A percentile compares a stretch with the other conserved stretches of the same genome.
phyloP scores from a whole-genome alignment of 2,329 filamentous ascomycete genomes.

The Xylaria arbuscula region DNA sequence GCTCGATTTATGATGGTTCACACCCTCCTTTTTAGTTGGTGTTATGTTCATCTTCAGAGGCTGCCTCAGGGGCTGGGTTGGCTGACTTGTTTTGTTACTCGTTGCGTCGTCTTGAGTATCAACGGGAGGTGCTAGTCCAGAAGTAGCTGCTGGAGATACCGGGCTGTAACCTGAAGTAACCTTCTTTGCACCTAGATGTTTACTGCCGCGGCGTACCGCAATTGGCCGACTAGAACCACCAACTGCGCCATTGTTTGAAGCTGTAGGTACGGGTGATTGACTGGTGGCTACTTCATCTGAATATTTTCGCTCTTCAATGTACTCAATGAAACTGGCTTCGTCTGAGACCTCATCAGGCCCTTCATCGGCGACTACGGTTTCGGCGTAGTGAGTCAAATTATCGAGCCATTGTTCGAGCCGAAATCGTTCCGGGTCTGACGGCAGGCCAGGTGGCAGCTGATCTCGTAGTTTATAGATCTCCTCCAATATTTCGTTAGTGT shows the following conservation, averaged over 20 bases:
- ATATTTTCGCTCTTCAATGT: not conserved
- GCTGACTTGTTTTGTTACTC: not conserved
- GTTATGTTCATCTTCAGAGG: not conserved
- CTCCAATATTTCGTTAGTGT: slow-evolving; percentile 5
- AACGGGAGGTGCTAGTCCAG: not conserved
- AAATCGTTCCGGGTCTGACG: not conserved
- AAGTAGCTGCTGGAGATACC: too few relatives aligned
- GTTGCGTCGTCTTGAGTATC: not conserved
- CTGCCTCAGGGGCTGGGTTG: not conserved
- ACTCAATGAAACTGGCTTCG: not conserved
- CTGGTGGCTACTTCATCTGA: not conserved
- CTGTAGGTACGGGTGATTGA: not conserved
- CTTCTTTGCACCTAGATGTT: not conserved
- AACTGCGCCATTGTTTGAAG: not conserved
- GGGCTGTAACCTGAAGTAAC: not conserved
- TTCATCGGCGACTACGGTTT: not conserved
- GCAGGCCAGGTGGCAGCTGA: slow-evolving; percentile 9
- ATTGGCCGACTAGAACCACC: too few relatives aligned
- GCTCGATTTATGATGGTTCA: too few relatives aligned
- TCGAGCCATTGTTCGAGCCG: slow-evolving; percentile 15
- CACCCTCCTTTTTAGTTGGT: not conserved
- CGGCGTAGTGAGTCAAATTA: slow-evolving; percentile 15
- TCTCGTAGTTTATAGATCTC: slow-evolving; percentile 17
- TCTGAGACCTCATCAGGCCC: not conserved
- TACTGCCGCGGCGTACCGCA: not conserved